Percentiles rank a stretch among this genome's conserved stretches.
phyloP scores from a whole-genome alignment of 371 early-diverging fungal genomes.

The Mucor irregularis region DNA sequence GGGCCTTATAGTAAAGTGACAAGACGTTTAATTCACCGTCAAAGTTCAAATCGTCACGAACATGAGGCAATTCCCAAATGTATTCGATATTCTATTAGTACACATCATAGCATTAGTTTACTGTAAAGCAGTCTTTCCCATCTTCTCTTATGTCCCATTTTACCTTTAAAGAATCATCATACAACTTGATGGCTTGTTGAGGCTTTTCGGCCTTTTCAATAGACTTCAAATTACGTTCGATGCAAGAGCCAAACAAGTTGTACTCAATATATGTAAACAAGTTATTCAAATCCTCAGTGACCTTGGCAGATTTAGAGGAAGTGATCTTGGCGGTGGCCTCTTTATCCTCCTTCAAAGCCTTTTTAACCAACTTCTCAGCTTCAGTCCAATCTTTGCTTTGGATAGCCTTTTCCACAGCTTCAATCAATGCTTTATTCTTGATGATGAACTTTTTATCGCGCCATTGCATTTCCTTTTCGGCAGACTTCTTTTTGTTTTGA shows the following conservation, averaged over 20 bases:
- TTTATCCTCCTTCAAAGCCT: slow-evolving; percentile 65
- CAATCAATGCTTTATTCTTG: slow-evolving; percentile 38
- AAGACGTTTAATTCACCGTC: slow-evolving; percentile 56
- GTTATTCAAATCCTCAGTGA: slow-evolving; percentile 57
- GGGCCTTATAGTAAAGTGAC: slow-evolving; percentile 48
- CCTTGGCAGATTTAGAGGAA: slow-evolving; percentile 70
- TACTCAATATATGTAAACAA: slow-evolving; percentile 62
- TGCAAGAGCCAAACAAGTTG: slow-evolving; percentile 45
- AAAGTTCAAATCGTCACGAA: slow-evolving; percentile 52
- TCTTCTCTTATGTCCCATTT: background rate
- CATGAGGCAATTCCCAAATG: slow-evolving; percentile 54
- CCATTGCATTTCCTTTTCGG: slow-evolving; percentile 30
- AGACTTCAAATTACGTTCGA: slow-evolving; percentile 56
- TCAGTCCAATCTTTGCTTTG: slow-evolving; percentile 47
- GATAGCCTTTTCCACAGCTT: slow-evolving; percentile 41
- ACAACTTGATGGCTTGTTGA: slow-evolving; percentile 67
- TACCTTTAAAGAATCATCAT: slow-evolving; percentile 71
- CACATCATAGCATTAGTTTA: background rate
- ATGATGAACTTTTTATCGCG: slow-evolving; percentile 42
- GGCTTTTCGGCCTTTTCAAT: slow-evolving; percentile 36
- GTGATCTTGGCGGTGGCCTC: slow-evolving; percentile 68
- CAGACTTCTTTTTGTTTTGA: slow-evolving; percentile 28
- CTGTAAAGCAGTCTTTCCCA: background rate
- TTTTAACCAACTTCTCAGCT: slow-evolving; percentile 61
- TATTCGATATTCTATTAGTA: slow-evolving; percentile 48